Base-by-base conservation (phyloP, 345 rosid genomes). In the Hibiscus mutabilis region DNA sequence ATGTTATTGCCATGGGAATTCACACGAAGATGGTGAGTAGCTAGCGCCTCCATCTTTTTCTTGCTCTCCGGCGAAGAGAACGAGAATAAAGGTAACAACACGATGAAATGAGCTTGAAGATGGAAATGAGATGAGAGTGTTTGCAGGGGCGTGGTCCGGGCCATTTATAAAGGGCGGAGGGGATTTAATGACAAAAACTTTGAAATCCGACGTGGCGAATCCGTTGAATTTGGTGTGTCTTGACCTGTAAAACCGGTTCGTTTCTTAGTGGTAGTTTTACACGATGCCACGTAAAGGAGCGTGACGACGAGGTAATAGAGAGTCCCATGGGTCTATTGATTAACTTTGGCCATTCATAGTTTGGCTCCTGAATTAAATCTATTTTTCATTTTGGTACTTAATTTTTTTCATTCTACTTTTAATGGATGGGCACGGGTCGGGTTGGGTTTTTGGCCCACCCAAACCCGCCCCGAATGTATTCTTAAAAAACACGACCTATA, bases 1-100 rank as follows among this genome's bases (percentile, higher is more conserved):
- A 84, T 75, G 73, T 77, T 65, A 72, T 53, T 61, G 55, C 66
- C 51, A 61, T 35, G 29, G 61, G 44, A 66, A 46, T 73, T 63
- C 37, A 56, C 25, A 14, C 47, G 63, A 71, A 56, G 66, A 76
- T 74, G 73, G 74, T 74, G 75, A 5, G 5, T 4, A 12, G 73
- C 77, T 62, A 49, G 66, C 44, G 29, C 60, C 60, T 47, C 76
- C 81, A 76, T 80, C 33, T 1, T n/a, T 35, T 35, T 6, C 47
- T 22, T 14, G n/a, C 5, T 73, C 44, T 14, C 66, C 71, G 68
- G 78, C 42, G 5, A 73, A 16, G 49, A 13, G 3, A 69, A 16
- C 37, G 9, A 57, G 66, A 16, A 40, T 21, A 16, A 44, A 62
- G n/a, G 22, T 18, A 55, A 33, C 21, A 18, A 19, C n/a, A 9